A percentile compares a stretch with the other conserved stretches of the same genome.
These are phyloP conservation scores for Pseudogymnoascus sp. DNA, from an alignment of 2,329 filamentous ascomycete genomes.

Conservation along the genomic window DNA sequence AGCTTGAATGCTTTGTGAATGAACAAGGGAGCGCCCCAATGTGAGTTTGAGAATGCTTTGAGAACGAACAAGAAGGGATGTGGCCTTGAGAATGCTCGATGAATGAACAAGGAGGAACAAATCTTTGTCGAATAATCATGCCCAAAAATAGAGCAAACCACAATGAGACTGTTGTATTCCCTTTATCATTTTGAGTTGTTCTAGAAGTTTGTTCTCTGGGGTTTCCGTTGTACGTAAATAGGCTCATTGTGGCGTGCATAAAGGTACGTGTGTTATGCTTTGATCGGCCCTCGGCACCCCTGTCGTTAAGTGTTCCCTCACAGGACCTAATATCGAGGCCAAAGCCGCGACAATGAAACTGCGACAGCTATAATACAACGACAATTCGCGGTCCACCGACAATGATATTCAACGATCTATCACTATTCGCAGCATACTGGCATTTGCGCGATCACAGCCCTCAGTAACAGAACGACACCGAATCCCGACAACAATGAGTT, in stretches of 20 bases:
- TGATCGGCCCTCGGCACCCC: slow-evolving; percentile 6
- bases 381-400: not conserved
- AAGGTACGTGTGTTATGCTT: not conserved
- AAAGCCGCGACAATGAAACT: slow-evolving; percentile 3
- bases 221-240: not conserved
- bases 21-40: not conserved
- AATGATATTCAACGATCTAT: not conserved
- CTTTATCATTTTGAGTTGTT: slow-evolving; percentile 1
- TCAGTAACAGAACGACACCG: slow-evolving; percentile 8
- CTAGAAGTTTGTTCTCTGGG: not conserved
- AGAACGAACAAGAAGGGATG: not conserved
- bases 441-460: slow-evolving; percentile 4
- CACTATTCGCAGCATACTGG: slow-evolving; percentile 1
- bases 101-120: not conserved
- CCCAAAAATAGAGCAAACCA: not conserved
- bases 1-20: not conserved
- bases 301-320: slow-evolving; percentile 7
- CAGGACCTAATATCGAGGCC: slow-evolving; percentile 5
- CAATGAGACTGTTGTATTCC: not conserved
- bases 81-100: not conserved
- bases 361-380: slow-evolving; percentile 6
- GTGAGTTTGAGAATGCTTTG: not conserved
- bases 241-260: slow-evolving; percentile 3
- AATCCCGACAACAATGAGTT: slow-evolving; percentile 30
- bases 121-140: not conserved